Evolutionary conservation across 768 basidiomycete genomes (phyloP), one percentile per base, ranked within the genome.

Genomic region (Boletellus ananas): DNA sequence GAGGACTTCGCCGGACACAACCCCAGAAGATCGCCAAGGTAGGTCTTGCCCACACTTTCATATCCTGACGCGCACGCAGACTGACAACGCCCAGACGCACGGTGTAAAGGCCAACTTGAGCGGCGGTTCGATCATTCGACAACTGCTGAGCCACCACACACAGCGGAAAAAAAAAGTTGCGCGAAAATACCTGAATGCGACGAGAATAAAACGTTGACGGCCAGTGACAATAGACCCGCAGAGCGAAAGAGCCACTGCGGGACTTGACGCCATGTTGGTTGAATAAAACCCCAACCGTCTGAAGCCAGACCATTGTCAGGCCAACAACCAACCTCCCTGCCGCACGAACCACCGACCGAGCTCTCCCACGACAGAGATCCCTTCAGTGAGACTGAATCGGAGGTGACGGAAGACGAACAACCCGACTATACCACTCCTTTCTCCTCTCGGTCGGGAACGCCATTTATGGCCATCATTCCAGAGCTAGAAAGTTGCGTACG

Each of bases 11-110:
- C 42, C 62, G 67, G 5, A 47, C 49, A 1, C 37, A 55, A 29
- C 56, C 68, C 21, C 65, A 66, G 47, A 66, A 66, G 33, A 41
- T 66, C 1, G 59, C 64, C 3, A 64, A 43, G 62, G 67, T 62
- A 49, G 10, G 50, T 17, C 17, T n/a, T 36, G 21, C 33, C 11
- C 13, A 10, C 10, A 27, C 25, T 8, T 8, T 27, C 25, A 27
- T 27, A 27, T 8, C 25, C 17, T 25, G 10, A 3, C 23, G 20
- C 9, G 38, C 13, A 6, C 25, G 2, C 11, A n/a, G 20, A 33
- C 36, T 51, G 20, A 63, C n/a, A 31, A 33, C 20, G 12, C 13
- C n/a, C 43, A 67, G 65, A 54, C 45, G 14, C 40, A 18, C 9
- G 52, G 47, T 21, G 52, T 65, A 3, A 62, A 54, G 33, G 60